phyloP scores from a whole-genome alignment of 768 basidiomycete genomes.

The Boletus insuetus region DNA sequence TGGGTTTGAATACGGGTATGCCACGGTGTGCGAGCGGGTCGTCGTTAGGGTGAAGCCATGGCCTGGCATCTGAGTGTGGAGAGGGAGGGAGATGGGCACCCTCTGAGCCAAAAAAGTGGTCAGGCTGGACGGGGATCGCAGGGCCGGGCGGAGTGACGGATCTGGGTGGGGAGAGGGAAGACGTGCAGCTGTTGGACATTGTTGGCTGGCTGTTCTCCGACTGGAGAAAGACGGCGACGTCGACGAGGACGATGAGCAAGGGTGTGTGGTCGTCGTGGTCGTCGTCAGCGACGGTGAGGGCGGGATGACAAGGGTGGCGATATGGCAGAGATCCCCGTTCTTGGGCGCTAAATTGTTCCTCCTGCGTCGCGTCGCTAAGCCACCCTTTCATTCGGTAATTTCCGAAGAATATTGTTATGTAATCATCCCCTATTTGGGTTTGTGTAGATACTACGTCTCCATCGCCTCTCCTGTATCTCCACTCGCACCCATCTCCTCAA shows the following conservation, averaged over 20 bases:
- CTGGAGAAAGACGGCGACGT: background rate
- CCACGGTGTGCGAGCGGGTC: slow-evolving; percentile 82
- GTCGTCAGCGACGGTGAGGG: slow-evolving; percentile 8
- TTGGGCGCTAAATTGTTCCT: slow-evolving; percentile 5
- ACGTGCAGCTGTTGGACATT: slow-evolving; percentile 28
- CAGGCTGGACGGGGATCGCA: slow-evolving; percentile 60
- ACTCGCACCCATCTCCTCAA: slow-evolving; percentile 55
- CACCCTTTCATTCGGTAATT: slow-evolving; percentile 5
- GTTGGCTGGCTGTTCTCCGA: slow-evolving; percentile 4
- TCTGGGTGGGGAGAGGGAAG: slow-evolving; percentile 40
- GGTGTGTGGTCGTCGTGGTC: slow-evolving; percentile 2
- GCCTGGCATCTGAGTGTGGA: slow-evolving; percentile 58
- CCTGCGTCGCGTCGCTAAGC: slow-evolving; percentile 1
- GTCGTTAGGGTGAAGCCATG: slow-evolving; percentile 74
- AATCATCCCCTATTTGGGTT: background rate
- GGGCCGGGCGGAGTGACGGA: slow-evolving; percentile 48
- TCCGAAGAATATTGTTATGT: slow-evolving; percentile 4
- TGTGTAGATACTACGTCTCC: too few relatives aligned
- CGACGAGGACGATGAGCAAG: background rate
- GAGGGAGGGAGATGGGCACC: slow-evolving; percentile 48
- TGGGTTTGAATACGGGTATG: slow-evolving; percentile 95
- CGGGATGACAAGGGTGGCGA: background rate
- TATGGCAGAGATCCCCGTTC: background rate
- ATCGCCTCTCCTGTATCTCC: slow-evolving; percentile 22
- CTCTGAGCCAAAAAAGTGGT: slow-evolving; percentile 77